A percentile compares a stretch with the other conserved stretches of the same genome.
Conservation (phyloP, 306 rosid species). For the Glycyrrhiza uralensis region DNA sequence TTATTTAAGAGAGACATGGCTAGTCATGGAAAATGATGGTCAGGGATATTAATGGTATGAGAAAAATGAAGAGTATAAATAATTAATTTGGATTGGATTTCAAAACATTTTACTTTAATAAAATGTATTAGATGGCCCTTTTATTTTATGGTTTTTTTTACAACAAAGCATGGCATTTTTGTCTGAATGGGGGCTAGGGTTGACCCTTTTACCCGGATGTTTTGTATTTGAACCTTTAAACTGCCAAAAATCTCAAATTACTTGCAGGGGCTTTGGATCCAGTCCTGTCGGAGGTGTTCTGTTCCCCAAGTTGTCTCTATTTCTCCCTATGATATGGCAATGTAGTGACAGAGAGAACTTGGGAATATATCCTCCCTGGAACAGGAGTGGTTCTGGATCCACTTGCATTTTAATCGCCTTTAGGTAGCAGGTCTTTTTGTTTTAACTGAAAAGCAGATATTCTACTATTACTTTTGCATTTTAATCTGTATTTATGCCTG, state of each 20-base stretch:
- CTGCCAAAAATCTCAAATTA: neutral
- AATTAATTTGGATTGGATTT: neutral
- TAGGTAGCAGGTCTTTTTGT: neutral
- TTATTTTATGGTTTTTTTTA: neutral
- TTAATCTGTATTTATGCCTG: neutral
- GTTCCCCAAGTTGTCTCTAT: neutral
- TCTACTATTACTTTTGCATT: neutral
- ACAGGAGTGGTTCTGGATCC: constrained; percentile 1
- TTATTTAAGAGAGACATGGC: neutral
- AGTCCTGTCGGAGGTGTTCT: neutral
- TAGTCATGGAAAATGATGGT: neutral
- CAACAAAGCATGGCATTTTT: neutral
- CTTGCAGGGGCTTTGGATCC: neutral
- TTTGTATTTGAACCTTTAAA: neutral
- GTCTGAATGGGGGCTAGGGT: neutral
- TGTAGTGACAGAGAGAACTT: neutral
- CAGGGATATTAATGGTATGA: neutral
- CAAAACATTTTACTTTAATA: neutral
- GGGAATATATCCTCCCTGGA: neutral
- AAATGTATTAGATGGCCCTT: neutral
- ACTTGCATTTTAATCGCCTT: neutral
- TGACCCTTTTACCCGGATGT: neutral
- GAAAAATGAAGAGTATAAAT: neutral
- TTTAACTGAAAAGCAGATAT: neutral
- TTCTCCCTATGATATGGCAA: neutral